Base-by-base conservation (phyloP, 768 basidiomycete genomes). In the Suillus sp. region DNA sequence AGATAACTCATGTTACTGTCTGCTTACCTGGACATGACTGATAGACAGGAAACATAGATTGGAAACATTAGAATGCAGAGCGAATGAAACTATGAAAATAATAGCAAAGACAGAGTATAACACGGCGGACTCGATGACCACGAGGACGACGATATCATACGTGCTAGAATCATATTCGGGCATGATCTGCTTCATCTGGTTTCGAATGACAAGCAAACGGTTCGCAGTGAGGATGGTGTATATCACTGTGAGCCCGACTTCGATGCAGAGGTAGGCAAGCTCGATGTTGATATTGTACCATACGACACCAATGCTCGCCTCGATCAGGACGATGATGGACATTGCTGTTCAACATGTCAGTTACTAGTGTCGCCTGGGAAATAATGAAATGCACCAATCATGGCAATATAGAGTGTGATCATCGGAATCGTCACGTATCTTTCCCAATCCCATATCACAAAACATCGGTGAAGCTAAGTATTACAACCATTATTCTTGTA, bases 41-140 rank as follows among this genome's bases (percentile, higher is more conserved):
- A 80, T 53, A 22, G 72, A 55, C 30, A 72, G 51, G 20, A 80
- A 66, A 11, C 78, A 68, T 3, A 77, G 64, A 59, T 78, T 77
- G 18, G 69, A 68, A 16, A 76, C 25, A 6, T 70, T 59, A 6
- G 64, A 68, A 47, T 71, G 64, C 2, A 70, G 20, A 1, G 69
- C 72, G 51, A 71, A 80, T 1, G 72, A 62, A 14, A 47, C 77
- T 35, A 80, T 63, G 63, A 77, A 79, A 22, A 78, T 53, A 20
- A 79, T 40, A 13, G 66, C 68, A 27, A 72, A 62, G 2, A 65
- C 53, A 1, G 72, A 59, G 58, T 77, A 78, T 14, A 74, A 57
- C 0, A 71, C 65, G 1, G 78, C 77, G 13, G 75, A 76, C 60
- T 81, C 79, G 63, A 80, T 62, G n/a, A 79, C 61, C 71, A 80